Evolutionary conservation across 1,284 basidiomycete species (phyloP), one percentile per base, ranked within the genome.

Genomic region (Cutaneotrichosporon mucoides): DNA sequence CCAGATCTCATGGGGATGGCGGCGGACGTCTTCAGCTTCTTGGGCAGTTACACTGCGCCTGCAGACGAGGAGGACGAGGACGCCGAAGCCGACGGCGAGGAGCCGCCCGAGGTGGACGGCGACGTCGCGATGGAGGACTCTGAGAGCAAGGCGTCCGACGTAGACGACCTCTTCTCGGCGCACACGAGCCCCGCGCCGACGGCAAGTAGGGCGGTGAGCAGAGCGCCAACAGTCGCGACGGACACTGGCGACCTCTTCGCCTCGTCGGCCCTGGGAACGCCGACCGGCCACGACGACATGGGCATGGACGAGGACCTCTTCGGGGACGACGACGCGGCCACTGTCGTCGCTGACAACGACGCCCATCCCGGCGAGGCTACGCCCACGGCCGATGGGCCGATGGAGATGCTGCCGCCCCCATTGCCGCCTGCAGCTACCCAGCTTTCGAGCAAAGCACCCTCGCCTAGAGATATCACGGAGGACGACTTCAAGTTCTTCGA

Each of bases 401-500:
- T 34, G 45, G 10, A 24, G 48, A 51, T 51, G 49, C 49, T 51
- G 12, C 49, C 49, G 5, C 49, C 38, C 5, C 49, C 49, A 24
- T 2, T 51, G 24, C 51, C 51, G 12, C 13, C n/a, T 44, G 12
- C 38, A 4, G 15, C 40, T 3, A 55, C 53, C 2, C 53, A 55
- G 38, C 24, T 42, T 2, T 47, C 43, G 6, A 46, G 43, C 46
- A 48, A 48, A 12, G 34, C 35, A 4, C 24, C 24, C 13, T 48
- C 46, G 13, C 44, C 53, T 24, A 33, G 53, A 36, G 12, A 45
- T 5, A 46, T 76, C 46, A 76, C 75, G 5, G 75, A 75, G 55
- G 75, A 75, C 60, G 75, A 76, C 56, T 76, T 76, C 60, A 69
- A 69, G 34, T 76, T 76, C 57, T 73, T 76, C 60, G 75, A 76